Base-by-base conservation (phyloP, 106 monocot genomes). In the Dioscorea alata region DNA sequence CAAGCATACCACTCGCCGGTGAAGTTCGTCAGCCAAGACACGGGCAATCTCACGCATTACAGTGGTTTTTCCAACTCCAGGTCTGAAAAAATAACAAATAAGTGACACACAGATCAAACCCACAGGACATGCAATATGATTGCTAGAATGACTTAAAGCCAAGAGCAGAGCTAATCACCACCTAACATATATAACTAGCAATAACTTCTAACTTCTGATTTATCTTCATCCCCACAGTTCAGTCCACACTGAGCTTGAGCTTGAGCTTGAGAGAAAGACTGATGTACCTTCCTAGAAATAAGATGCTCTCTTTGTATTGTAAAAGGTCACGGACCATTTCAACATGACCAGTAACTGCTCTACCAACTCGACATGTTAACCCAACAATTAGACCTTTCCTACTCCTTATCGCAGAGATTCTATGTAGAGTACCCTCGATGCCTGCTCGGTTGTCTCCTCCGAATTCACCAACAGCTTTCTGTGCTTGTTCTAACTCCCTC, bases 21-120 rank as follows among this genome's bases (percentile, higher is more conserved):
- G 81, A 71, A 96, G 75, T 80, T 92, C 96, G 65, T 96, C 86
- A 25, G 96, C 88, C 65, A 96, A 59, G 42, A 96, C 91, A 74
- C 86, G 80, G 68, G 96, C 91, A 77, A 92, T 94, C 76, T 92
- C 89, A 60, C 89, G 86, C 86, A 96, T 89, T 28, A 96, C 86
- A 35, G 96, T 96, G 12, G 96, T 96, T 76, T 96, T 96, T 59
- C 96, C 96, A 19, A 96, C 92, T 48, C 88, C 96, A 74, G 96
- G 96, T 71, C 94, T 94, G 59, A 35, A 50, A 69, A 69, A 16
- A 32, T 31, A 50, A 48, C 21, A 67, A 50, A 50, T 50, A 67
- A 54, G 15, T 15, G 5, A 6, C 42, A 42, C 42, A 42, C 42
- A 42, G 0, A 42, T 42, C 10, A 42, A 42, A 42, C 10, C 34